Evolutionary conservation across 2,329 filamentous ascomycete genomes (phyloP).

Genomic region (Alternaria viburni): DNA sequence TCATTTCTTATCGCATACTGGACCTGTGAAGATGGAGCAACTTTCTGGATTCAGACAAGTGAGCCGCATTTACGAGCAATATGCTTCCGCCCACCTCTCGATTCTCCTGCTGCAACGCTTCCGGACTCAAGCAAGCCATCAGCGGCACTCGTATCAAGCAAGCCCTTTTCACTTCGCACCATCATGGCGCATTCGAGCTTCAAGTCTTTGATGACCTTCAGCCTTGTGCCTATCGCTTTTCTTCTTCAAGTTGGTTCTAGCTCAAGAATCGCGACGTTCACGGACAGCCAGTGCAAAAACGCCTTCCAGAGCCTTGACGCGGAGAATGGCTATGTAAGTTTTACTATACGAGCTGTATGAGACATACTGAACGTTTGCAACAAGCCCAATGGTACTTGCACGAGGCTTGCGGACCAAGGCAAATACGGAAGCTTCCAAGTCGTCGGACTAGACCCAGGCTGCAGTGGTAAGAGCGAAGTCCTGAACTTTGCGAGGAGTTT

Average conservation of each 20-base stretch:
- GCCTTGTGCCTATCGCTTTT: background rate
- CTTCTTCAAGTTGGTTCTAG: background rate
- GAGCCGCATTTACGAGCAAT: slow-evolving; percentile 1
- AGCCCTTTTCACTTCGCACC: background rate
- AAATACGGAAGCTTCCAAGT: slow-evolving; percentile 4
- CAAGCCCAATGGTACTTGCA: slow-evolving; percentile 2
- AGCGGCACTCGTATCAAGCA: background rate
- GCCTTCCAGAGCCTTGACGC: slow-evolving; percentile 1
- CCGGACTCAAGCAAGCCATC: background rate
- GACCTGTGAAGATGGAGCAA: background rate
- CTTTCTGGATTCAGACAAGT: background rate
- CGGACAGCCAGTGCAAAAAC: background rate
- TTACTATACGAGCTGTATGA: background rate
- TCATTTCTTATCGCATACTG: background rate
- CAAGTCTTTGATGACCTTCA: background rate
- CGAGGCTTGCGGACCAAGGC: background rate
- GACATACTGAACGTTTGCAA: background rate
- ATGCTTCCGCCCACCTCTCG: background rate
- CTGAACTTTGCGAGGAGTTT: background rate
- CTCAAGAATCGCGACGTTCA: slow-evolving; percentile 2
- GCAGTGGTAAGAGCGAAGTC: background rate
- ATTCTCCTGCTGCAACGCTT: background rate
- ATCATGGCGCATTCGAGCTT: background rate
- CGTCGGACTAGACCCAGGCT: slow-evolving; percentile 3
- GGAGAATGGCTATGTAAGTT: slow-evolving; percentile 2